A percentile compares a stretch with the other conserved stretches of the same genome.
Evolutionary conservation across 2,329 filamentous ascomycete species (phyloP).

Genomic region (Lecanicillium sp.): DNA sequence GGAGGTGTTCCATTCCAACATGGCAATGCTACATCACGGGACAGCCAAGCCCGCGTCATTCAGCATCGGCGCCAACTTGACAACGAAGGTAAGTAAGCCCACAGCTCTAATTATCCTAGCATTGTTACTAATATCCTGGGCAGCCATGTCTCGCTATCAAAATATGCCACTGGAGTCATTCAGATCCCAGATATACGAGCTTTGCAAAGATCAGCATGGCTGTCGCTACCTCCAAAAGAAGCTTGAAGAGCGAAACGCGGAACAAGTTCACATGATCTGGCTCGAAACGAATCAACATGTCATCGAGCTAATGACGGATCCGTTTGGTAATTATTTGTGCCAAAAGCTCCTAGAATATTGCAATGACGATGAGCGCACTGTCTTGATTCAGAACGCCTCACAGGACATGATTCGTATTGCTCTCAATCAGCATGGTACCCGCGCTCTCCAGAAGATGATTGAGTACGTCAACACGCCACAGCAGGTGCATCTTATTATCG

Average conservation of each 20-base stretch:
- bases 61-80: conserved; percentile 69
- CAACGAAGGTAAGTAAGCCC: conserved; percentile 50
- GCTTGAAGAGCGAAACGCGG: conserved; percentile 78
- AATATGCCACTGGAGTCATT: conserved; percentile 77
- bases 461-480: conserved; percentile 83
- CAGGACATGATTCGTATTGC: conserved; percentile 87
- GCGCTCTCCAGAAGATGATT: conserved; percentile 98
- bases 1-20: conserved; percentile 40
- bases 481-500: conserved; percentile 82
- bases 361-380: conserved; percentile 89
- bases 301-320: conserved; percentile 96
- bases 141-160: conserved; percentile 70
- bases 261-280: conserved; percentile 89
- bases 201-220: conserved; percentile 97
- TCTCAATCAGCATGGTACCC: conserved; percentile 92
- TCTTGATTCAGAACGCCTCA: conserved; percentile 83
- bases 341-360: conserved; percentile 96
- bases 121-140: conserved; percentile 20
- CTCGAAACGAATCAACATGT: conserved; percentile 89
- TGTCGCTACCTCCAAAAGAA: conserved; percentile 97
- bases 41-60: conserved; percentile 69
- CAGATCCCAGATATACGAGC: conserved; percentile 72
- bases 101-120: background rate
- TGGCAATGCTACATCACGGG: conserved; percentile 48
- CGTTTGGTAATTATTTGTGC: conserved; percentile 98